Evolutionary conservation across 2,329 filamentous ascomycete genomes (phyloP), one percentile per base, ranked within the genome.

Genomic region (Aurifilum marmelostoma): DNA sequence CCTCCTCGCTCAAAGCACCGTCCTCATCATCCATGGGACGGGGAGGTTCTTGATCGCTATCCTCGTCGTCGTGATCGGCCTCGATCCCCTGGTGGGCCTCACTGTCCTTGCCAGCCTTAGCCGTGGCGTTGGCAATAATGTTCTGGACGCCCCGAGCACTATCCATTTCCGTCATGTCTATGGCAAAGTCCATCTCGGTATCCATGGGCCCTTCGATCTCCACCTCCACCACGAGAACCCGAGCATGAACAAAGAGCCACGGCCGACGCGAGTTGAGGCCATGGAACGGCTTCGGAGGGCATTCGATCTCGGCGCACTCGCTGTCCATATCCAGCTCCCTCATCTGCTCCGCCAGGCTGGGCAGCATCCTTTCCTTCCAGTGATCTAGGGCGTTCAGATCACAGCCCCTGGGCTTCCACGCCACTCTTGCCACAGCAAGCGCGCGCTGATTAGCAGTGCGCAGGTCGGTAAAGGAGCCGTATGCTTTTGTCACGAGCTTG

Each of bases 141-240:
- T 39, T n/a, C 21, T 29, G 16, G 16, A 50, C 39, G 18, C 47
- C 61, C 50, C 24, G 59, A 16, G 34, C 21, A 7, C 21, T 62
- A n/a, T 43, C n/a, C n/a, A 14, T 14, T 11, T 43, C 59, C 12
- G 21, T 34, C 61, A 47, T 11, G 29, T 52, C 56, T 27, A 37
- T 18, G 27, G 37, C 47, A 18, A 67, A 58, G 11, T 65, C 29
- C 16, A 54, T 47, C 12, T 54, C 65, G 14, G 67, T 65, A 7
- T 70, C 68, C 43, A 66, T 56, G 0, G 68, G 68, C 0, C 68
- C 68, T 47, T 67, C 65, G 12, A 67, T 56, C 11, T 21, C 64
- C 8, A 50, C 27, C 56, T 67, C 61, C 1, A 32, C 41, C 32
- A 70, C 68, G 11, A 18, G 27, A 1, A 70, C 61, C 8, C 1